These are phyloP conservation scores for Debaryomyces prosopidis DNA, from an alignment of 805 yeast genomes.

Conservation along the genomic window DNA sequence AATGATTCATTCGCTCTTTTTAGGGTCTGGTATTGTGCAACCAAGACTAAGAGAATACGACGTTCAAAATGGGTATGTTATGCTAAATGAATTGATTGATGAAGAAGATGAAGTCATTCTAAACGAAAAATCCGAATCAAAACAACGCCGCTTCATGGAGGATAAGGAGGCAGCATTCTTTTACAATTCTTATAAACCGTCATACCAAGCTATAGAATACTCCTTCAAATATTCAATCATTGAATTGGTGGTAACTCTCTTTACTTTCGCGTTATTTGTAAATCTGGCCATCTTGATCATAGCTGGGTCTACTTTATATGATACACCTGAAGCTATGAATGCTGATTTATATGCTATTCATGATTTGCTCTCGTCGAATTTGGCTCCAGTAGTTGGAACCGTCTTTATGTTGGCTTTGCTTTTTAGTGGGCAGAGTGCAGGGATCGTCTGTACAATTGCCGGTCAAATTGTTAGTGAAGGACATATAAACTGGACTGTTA, in stretches of 20 bases:
- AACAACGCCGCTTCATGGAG: not conserved
- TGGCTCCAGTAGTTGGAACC: slow-evolving; percentile 80
- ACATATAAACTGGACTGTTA: slow-evolving; percentile 75
- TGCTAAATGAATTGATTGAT: slow-evolving; percentile 16
- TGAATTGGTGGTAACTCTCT: slow-evolving; percentile 70
- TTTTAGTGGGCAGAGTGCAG: slow-evolving; percentile 87
- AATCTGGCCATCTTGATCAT: slow-evolving; percentile 82
- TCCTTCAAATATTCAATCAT: slow-evolving; percentile 70
- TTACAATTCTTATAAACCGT: slow-evolving; percentile 60
- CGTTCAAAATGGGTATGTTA: slow-evolving; percentile 33
- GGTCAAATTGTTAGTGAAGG: slow-evolving; percentile 95
- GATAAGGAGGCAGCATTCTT: slow-evolving; percentile 28
- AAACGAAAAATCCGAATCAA: slow-evolving; percentile 9
- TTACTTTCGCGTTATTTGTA: slow-evolving; percentile 82
- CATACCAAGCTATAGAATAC: slow-evolving; percentile 68
- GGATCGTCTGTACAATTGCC: slow-evolving; percentile 89
- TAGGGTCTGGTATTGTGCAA: slow-evolving; percentile 51
- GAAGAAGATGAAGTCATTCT: slow-evolving; percentile 9
- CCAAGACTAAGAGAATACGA: slow-evolving; percentile 49
- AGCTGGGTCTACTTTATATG: slow-evolving; percentile 75
- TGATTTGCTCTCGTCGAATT: slow-evolving; percentile 53
- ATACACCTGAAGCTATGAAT: slow-evolving; percentile 67
- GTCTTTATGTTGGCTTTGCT: slow-evolving; percentile 82
- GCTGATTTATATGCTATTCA: slow-evolving; percentile 85
- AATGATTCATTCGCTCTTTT: slow-evolving; percentile 51